Conservation (phyloP, 2,329 filamentous ascomycete genomes). For the Calycina marina region DNA sequence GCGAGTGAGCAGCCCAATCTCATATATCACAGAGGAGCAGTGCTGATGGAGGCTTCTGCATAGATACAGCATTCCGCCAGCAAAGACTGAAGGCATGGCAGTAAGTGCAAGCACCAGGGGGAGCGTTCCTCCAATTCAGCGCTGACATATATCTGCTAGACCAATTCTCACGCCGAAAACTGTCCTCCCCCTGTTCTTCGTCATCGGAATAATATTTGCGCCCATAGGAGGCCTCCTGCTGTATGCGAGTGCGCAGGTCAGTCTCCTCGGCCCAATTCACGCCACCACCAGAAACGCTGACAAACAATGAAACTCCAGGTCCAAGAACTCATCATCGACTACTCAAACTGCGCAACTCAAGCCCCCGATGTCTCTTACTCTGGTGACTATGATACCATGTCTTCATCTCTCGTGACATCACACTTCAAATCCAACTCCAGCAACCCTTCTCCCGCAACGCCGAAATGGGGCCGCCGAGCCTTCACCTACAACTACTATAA, state of each 20-base stretch:
- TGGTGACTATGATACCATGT: slow-evolving; percentile 33
- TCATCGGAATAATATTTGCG: slow-evolving; percentile 80
- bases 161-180: slow-evolving; percentile 93
- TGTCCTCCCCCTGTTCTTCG: slow-evolving; percentile 80
- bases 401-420: slow-evolving; percentile 40
- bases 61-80: slow-evolving; percentile 93
- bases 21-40: slow-evolving; percentile 9
- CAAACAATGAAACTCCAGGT: slow-evolving; percentile 41
- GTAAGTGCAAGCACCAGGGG: slow-evolving; percentile 50
- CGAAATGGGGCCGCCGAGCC: slow-evolving; percentile 15
- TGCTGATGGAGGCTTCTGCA: slow-evolving; percentile 11
- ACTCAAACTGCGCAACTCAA: slow-evolving; percentile 57
- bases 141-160: slow-evolving; percentile 30
- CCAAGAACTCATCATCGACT: slow-evolving; percentile 82
- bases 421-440: slow-evolving; percentile 49
- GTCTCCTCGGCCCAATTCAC: slow-evolving; percentile 9
- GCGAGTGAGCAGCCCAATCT: slow-evolving; percentile 70
- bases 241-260: slow-evolving; percentile 69
- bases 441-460: slow-evolving; percentile 13
- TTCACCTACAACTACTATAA: slow-evolving; percentile 28
- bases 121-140: slow-evolving; percentile 5
- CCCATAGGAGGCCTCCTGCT: slow-evolving; percentile 79
- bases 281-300: slow-evolving; percentile 6
- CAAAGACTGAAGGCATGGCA: slow-evolving; percentile 98
- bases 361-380: slow-evolving; percentile 33